Base-by-base conservation (phyloP, 257 asterid species). In the Nicotiana otophora region DNA sequence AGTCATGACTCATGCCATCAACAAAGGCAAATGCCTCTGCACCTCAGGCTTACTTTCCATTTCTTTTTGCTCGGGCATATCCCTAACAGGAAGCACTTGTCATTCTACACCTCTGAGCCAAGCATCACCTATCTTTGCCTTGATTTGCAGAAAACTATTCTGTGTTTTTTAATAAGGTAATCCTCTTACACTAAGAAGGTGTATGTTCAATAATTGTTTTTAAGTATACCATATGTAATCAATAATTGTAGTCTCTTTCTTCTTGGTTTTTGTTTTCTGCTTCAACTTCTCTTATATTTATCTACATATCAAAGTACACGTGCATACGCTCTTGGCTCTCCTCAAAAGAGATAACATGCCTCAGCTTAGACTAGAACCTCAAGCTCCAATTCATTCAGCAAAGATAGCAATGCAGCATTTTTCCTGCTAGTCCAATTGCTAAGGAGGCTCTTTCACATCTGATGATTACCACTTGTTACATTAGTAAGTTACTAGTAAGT, bases 1-100 rank as follows among this genome's bases (percentile, higher is more conserved):
- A n/a, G n/a, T n/a, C n/a, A n/a, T n/a, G n/a, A n/a, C n/a, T n/a
- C 60, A 69, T 42, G 34, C 34, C 58, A 70, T 70, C 78, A 70
- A 39, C 58, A 70, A 70, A 70, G 58, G 6, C 30, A 70, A 70
- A 70, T 70, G 78, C 34, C 78, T 46, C 23, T 15, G 36, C 78
- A 46, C 78, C 61, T 72, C 60, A 72, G 39, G 36, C 26, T 42
- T 46, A 72, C 39, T 23, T 7, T 46, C 39, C 3, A 23, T 46
- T 23, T 34, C 79, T 48, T 34, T 70, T 34, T 14, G 61, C 23
- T 3, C 15, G 4, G 61, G 11, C 39, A 46, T 46, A 72, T 20
- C 20, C 79, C 79, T 23, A 46, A 72, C 48, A 23, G 61, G 79
- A 23, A 12, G 60, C 79, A 46, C 39, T 11, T 72, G 36, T 46